Conservation (phyloP, 2,329 filamentous ascomycete species). For the Colletotrichum acutatum region DNA sequence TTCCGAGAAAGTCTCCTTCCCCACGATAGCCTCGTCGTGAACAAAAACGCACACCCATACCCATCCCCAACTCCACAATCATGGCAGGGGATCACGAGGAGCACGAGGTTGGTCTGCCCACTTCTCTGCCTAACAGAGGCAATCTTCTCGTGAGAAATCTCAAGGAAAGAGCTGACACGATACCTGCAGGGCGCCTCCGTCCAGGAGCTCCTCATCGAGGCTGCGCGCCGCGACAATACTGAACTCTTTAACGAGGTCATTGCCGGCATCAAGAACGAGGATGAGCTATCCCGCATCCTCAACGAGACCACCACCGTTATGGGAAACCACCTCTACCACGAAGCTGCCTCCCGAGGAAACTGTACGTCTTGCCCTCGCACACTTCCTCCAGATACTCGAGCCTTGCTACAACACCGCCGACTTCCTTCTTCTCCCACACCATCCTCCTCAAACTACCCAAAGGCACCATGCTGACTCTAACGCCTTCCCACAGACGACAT, state of each 20-base stretch:
- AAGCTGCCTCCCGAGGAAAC: conserved; percentile 86
- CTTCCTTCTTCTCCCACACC: background rate
- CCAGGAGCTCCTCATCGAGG: conserved; percentile 88
- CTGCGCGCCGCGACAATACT: conserved; percentile 92
- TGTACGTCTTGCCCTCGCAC: conserved; percentile 65
- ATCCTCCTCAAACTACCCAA: background rate
- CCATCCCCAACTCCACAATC: background rate
- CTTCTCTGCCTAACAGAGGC: background rate
- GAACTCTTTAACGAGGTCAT: conserved; percentile 84
- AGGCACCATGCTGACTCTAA: background rate
- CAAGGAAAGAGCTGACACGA: conserved; percentile 13
- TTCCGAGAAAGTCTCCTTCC: background rate
- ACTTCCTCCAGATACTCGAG: background rate
- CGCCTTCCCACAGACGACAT: conserved; percentile 71
- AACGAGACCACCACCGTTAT: conserved; percentile 88
- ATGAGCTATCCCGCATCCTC: conserved; percentile 79
- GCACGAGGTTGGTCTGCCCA: conserved; percentile 45
- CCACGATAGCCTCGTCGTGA: background rate
- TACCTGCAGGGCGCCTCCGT: conserved; percentile 79
- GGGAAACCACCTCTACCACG: conserved; percentile 89
- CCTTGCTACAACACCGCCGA: background rate
- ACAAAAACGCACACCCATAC: background rate
- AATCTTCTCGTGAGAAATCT: background rate
- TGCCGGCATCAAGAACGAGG: conserved; percentile 66
- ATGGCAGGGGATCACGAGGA: conserved; percentile 47